Base-by-base conservation (phyloP, 2,329 filamentous ascomycete species). In the Talaromyces verruculosus region DNA sequence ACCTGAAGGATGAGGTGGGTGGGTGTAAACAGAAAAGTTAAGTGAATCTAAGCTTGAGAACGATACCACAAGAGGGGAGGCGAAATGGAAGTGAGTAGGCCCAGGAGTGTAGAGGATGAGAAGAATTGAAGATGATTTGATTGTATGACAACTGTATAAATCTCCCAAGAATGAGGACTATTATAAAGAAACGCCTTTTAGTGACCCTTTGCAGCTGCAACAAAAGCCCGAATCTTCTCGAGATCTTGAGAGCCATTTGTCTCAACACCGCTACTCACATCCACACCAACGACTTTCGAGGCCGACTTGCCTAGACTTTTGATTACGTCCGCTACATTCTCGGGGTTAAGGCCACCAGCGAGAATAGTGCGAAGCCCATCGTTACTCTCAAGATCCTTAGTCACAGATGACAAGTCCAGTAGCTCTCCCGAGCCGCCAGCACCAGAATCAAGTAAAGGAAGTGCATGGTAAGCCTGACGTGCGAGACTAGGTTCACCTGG, bases 201-300 rank as follows among this genome's bases (percentile, higher is more conserved):
- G 65, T 74, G 81, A 37, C 79, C 77, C 77, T 95, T 95, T 0
- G 89, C 91, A 41, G 88, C 87, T 74, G 87, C 85, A 47, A 98
- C 83, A 78, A 99, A 99, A 3, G 85, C 87, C 69, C 83, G 82
- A 71, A 99, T 98, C 81, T 90, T 96, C 19, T 87, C 86, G 65
- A 94, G 72, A 77, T 89, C 91, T 79, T 99, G 95, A 74, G 87
- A 83, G 2, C 93, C 94, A 71, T 90, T 86, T 41, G 88, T 88
- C 79, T 98, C 95, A 2, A 99, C 93, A 0, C 96, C 96, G 73
- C 92, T 97, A 77, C 93, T 97, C 22, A 97, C 92, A 81, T 99
- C 95, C 3, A 99, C 91, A 1, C 90, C 93, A 39, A 93, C 81
- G 13, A 97, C 86, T 67, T 89, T 87, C 10, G 82, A 82, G 30